Conservation (phyloP, 495 filamentous ascomycete species). For the Tuber microsphaerosporum region DNA sequence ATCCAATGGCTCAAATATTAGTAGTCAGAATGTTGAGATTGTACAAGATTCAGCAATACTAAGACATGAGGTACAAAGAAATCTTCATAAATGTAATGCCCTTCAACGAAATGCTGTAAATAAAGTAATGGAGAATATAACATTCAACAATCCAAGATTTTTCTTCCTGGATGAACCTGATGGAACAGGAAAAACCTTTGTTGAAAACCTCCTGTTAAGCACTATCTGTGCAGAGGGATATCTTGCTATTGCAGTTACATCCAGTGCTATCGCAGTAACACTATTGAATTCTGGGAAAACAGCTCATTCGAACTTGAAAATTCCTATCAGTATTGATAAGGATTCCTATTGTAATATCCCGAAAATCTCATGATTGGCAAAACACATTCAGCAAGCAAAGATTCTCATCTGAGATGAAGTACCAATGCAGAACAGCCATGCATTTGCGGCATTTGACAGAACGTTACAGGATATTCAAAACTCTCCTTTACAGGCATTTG, state of each 20-base stretch:
- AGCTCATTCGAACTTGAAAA: background rate
- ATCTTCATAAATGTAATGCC: background rate
- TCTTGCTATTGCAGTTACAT: background rate
- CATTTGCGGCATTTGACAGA: background rate
- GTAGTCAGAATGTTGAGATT: background rate
- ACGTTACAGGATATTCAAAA: background rate
- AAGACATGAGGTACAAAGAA: background rate
- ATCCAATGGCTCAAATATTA: background rate
- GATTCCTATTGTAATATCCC: background rate
- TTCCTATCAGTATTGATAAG: background rate
- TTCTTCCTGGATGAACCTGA: background rate
- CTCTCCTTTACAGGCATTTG: background rate
- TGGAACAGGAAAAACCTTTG: background rate
- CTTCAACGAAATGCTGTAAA: background rate
- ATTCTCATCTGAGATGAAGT: background rate
- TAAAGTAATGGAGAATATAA: background rate
- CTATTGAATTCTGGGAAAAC: background rate
- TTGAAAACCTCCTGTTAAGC: background rate
- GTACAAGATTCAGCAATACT: background rate
- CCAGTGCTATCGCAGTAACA: background rate
- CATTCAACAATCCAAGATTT: background rate
- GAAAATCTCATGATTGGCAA: background rate
- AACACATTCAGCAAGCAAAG: background rate
- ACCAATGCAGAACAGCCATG: background rate
- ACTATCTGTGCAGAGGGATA: background rate